phyloP scores from a whole-genome alignment of 192 early-diverging fungal species.

The Linnemannia hyalina region DNA sequence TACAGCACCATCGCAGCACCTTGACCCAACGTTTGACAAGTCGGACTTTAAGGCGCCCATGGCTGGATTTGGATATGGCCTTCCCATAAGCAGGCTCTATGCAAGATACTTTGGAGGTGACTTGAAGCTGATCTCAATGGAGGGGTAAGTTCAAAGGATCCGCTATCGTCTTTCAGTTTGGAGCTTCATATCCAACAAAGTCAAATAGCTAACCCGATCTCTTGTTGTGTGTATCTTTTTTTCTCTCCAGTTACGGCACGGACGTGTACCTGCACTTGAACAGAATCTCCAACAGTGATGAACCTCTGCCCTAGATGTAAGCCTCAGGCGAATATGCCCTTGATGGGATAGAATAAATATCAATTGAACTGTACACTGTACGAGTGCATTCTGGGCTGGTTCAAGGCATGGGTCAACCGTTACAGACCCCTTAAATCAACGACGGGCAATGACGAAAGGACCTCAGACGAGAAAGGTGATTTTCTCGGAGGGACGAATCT shows the following conservation, averaged over 20 bases:
- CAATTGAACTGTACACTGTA: not conserved
- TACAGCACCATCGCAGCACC: slow-evolving; percentile 77
- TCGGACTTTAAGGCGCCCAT: slow-evolving; percentile 86
- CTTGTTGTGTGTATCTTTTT: not conserved
- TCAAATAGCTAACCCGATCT: not conserved
- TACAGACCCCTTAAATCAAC: not conserved
- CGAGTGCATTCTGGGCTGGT: not conserved
- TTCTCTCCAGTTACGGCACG: slow-evolving; percentile 77
- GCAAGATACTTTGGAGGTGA: slow-evolving; percentile 98
- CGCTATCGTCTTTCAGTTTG: not conserved
- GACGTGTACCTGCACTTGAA: slow-evolving; percentile 96
- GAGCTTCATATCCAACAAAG: slow-evolving; percentile 21
- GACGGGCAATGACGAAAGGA: not conserved
- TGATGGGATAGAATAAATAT: not conserved
- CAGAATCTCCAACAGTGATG: slow-evolving; percentile 89
- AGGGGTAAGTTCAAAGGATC: slow-evolving; percentile 69
- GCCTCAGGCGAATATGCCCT: not conserved
- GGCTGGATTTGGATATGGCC: slow-evolving; percentile 94
- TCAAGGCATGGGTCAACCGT: not conserved
- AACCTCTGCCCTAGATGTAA: slow-evolving; percentile 74
- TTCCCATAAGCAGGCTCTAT: slow-evolving; percentile 92
- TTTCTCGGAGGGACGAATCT: not conserved
- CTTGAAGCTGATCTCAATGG: slow-evolving; percentile 93
- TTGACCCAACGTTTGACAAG: slow-evolving; percentile 78
- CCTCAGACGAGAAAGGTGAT: not conserved